Base-by-base conservation (phyloP, 2,329 filamentous ascomycete genomes). In the Neurospora crassa region DNA sequence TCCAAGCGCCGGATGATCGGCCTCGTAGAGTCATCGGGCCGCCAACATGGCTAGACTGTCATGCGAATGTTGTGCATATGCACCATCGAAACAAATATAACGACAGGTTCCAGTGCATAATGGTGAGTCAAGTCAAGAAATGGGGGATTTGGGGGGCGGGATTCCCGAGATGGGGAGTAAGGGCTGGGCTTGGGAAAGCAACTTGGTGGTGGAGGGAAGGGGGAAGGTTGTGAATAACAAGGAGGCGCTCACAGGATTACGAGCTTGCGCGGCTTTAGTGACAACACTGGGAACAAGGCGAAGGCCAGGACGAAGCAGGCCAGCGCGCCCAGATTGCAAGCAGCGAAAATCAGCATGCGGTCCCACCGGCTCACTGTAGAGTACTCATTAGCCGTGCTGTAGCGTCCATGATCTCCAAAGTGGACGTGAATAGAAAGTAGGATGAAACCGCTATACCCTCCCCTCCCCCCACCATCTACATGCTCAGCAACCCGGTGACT, bases 221-320 rank as follows among this genome's bases (percentile, higher is more conserved):
- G 73, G 73, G 73, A 71, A 70, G 70, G 72, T 59, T 70, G 69
- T 71, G 69, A 73, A 75, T 71, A 74, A 73, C 74, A 53, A 68
- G 37, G 14, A 2, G 37, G 75, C 74, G 95, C 95, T 92, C 90
- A 98, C 96, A 98, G 82, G 75, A 97, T 94, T 70, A 95, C 94
- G 85, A 99, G 97, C 86, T 98, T 99, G 82, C 92, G 89, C 76
- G 95, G 94, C 80, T 88, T 90, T 75, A 93, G 82, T 75, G 92
- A 87, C 76, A 97, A 87, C 73, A 94, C 86, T 70, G 94, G 94
- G 83, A 97, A 95, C 71, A 98, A 85, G 76, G 91, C 91, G 84
- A 98, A 97, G 85, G 92, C 94, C 77, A 97, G 89, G 80, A 96
- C 89, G 85, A 99, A 98, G 85, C 96, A 95, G 76, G 92, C 93